These are phyloP conservation scores for Plasmopara muralis DNA, from an alignment of 352 stramenopile species.

Conservation along the genomic window DNA sequence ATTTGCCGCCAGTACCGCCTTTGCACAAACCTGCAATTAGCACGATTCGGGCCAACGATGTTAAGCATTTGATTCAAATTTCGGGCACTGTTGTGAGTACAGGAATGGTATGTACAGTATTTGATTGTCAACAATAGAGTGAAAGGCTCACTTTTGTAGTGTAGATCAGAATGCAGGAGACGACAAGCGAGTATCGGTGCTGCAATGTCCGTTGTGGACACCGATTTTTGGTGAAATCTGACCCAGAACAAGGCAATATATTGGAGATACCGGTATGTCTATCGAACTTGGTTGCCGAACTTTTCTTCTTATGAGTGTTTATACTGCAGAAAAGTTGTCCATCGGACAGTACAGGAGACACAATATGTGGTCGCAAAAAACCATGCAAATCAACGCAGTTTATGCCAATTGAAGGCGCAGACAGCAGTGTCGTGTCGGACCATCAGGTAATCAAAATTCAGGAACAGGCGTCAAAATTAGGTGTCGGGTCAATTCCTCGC, in stretches of 20 bases:
- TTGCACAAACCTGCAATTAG: slow-evolving; percentile 85
- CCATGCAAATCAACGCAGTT: slow-evolving; percentile 81
- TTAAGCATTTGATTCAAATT: slow-evolving; percentile 85
- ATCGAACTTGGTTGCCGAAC: background rate
- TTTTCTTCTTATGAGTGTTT: slow-evolving; percentile 1
- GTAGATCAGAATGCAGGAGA: slow-evolving; percentile 92
- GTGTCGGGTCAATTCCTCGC: slow-evolving; percentile 89
- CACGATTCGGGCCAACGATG: slow-evolving; percentile 84
- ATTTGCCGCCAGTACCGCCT: slow-evolving; percentile 82
- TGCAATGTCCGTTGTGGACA: slow-evolving; percentile 58
- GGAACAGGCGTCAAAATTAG: slow-evolving; percentile 89
- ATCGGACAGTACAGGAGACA: slow-evolving; percentile 27
- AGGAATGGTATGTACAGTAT: slow-evolving; percentile 44
- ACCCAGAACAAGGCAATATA: slow-evolving; percentile 89
- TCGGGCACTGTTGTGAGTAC: slow-evolving; percentile 87
- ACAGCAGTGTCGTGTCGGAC: slow-evolving; percentile 51
- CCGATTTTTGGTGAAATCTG: slow-evolving; percentile 80
- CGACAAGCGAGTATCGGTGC: slow-evolving; percentile 82
- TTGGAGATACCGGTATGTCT: slow-evolving; percentile 61
- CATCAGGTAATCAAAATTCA: slow-evolving; percentile 96
- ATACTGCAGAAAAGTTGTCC: slow-evolving; percentile 44
- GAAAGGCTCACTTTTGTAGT: background rate
- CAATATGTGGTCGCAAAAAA: slow-evolving; percentile 36
- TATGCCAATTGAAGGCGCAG: slow-evolving; percentile 34
- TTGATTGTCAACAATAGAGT: background rate